Evolutionary conservation across 176 grass and related monocot genomes (phyloP).

Genomic region (Dactylis glomerata): DNA sequence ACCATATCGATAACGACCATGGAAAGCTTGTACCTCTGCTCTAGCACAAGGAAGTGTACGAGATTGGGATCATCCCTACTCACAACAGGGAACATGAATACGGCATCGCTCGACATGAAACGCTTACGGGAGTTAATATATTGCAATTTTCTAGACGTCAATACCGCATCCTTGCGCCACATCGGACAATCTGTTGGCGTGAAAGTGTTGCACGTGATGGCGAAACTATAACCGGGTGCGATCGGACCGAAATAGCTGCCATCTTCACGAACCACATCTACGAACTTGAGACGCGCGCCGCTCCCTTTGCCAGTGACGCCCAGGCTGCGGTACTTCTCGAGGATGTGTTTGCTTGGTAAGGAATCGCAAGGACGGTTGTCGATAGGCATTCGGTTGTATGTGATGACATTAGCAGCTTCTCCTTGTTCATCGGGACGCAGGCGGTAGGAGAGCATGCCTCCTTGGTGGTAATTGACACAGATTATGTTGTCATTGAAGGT

Average conservation of each 20-base stretch:
- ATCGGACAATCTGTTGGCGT: background rate
- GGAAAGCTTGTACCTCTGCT: background rate
- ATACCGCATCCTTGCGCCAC: background rate
- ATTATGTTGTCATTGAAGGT: background rate
- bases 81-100: background rate
- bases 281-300: background rate
- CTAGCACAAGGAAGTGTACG: background rate
- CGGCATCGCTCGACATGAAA: background rate
- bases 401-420: background rate
- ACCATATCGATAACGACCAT: background rate
- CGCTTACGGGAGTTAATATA: too few species aligned
- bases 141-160: background rate
- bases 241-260: background rate
- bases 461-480: background rate
- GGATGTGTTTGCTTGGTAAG: background rate
- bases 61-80: background rate
- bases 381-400: background rate
- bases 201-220: background rate
- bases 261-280: background rate
- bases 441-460: background rate
- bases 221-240: background rate
- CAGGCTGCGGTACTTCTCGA: background rate
- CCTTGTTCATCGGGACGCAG: background rate
- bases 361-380: background rate
- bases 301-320: background rate